Conservation (phyloP, 805 yeast species). For the Cyberlindnera petersonii region DNA sequence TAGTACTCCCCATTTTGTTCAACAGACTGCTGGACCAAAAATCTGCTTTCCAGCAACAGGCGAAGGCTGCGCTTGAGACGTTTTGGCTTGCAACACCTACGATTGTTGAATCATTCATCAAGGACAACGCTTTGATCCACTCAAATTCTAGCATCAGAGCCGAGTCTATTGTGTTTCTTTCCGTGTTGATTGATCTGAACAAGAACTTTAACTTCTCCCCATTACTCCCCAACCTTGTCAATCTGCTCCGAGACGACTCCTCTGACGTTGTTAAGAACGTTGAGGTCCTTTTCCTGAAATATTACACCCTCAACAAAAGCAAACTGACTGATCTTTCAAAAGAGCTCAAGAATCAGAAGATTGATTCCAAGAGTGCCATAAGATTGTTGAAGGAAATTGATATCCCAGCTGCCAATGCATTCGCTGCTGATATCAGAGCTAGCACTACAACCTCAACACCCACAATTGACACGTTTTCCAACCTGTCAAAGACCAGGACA, state of each 20-base stretch:
- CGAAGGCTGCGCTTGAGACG: constrained; percentile 48
- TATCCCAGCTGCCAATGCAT: constrained; percentile 17
- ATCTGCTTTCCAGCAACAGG: constrained; percentile 36
- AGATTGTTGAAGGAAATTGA: constrained; percentile 23
- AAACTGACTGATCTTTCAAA: constrained; percentile 17
- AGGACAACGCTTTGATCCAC: constrained; percentile 41
- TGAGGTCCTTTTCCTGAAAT: constrained; percentile 25
- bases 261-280: constrained; percentile 26
- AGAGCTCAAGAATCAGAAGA: constrained; percentile 23
- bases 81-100: constrained; percentile 51
- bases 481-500: constrained; percentile 16
- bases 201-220: constrained; percentile 32
- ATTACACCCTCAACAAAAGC: constrained; percentile 21
- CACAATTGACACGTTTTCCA: constrained; percentile 27
- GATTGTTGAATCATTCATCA: constrained; percentile 43
- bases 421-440: constrained; percentile 15
- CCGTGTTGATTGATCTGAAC: constrained; percentile 37
- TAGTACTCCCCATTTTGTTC: constrained; percentile 50
- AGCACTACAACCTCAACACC: constrained; percentile 8
- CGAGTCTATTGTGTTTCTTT: constrained; percentile 43
- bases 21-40: constrained; percentile 42
- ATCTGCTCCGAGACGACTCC: constrained; percentile 25
- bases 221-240: constrained; percentile 26
- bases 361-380: constrained; percentile 19
- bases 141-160: constrained; percentile 35